Conservation (phyloP, 2,329 filamentous ascomycete genomes). For the Tolypocladium cylindrosporum region DNA sequence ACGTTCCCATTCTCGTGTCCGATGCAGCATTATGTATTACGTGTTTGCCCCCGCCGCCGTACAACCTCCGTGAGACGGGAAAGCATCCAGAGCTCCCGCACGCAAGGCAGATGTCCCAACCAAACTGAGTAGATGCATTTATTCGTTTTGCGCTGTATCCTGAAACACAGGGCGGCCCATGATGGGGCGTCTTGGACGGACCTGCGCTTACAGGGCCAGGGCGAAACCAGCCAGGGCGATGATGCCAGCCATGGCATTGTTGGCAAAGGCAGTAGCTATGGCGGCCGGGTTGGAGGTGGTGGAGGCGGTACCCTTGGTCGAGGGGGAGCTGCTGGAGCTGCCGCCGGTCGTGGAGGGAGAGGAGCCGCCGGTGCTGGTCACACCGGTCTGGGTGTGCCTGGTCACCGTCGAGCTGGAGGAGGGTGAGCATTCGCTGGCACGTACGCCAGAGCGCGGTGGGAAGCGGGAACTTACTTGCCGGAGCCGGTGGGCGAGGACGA, state of each 20-base stretch:
- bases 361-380: not conserved
- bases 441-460: not conserved
- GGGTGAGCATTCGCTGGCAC: not conserved
- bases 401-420: not conserved
- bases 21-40: not conserved
- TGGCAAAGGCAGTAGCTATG: constrained; percentile 10
- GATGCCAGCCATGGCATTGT: constrained; percentile 8
- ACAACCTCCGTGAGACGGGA: not conserved
- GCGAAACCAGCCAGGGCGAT: constrained; percentile 12
- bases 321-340: not conserved
- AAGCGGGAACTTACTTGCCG: not conserved
- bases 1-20: not conserved
- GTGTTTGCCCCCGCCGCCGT: not conserved
- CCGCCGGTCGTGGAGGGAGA: not conserved
- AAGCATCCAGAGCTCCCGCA: no score
- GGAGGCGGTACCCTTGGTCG: not conserved
- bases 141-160: no score
- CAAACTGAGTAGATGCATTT: not conserved
- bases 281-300: constrained; percentile 11
- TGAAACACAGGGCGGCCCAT: no score
- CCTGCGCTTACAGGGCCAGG: constrained; percentile 5
- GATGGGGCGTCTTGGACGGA: not conserved
- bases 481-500: not conserved
- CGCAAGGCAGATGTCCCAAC: no score
- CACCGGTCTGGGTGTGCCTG: not conserved